phyloP scores from a whole-genome alignment of 371 early-diverging fungal genomes.

The Mucor sp. region DNA sequence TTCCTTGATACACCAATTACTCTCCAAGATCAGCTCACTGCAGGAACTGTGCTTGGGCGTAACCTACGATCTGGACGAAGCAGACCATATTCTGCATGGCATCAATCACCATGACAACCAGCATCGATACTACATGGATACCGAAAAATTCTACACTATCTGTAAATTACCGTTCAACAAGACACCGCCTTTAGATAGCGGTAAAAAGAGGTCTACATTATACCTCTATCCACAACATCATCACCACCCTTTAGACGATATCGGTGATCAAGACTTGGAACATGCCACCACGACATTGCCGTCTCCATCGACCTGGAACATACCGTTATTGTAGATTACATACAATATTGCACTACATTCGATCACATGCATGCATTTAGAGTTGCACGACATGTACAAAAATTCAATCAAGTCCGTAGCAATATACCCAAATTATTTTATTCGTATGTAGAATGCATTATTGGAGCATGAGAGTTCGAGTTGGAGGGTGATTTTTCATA shows the following conservation, averaged over 20 bases:
- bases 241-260: background rate
- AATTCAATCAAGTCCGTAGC: background rate
- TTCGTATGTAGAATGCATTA: too few relatives aligned
- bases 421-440: too few relatives aligned
- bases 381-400: background rate
- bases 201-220: background rate
- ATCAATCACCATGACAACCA: conserved; percentile 8
- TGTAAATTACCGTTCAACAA: conserved; percentile 5
- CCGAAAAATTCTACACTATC: conserved; percentile 27
- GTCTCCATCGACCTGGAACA: conserved; percentile 19
- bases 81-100: conserved; percentile 17
- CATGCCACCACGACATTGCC: background rate
- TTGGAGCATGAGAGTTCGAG: too few relatives aligned
- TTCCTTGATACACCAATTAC: conserved; percentile 13
- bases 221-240: background rate
- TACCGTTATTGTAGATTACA: conserved; percentile 3
- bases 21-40: conserved; percentile 10
- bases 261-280: background rate
- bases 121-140: conserved; percentile 21
- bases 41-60: conserved; percentile 23
- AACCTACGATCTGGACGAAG: conserved; percentile 26
- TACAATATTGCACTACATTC: background rate
- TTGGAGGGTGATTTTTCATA: too few relatives aligned
- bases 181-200: background rate
- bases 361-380: conserved; percentile 4